Conservation (phyloP, 1,139 yeast genomes). For the Waltiozyma sp. region DNA sequence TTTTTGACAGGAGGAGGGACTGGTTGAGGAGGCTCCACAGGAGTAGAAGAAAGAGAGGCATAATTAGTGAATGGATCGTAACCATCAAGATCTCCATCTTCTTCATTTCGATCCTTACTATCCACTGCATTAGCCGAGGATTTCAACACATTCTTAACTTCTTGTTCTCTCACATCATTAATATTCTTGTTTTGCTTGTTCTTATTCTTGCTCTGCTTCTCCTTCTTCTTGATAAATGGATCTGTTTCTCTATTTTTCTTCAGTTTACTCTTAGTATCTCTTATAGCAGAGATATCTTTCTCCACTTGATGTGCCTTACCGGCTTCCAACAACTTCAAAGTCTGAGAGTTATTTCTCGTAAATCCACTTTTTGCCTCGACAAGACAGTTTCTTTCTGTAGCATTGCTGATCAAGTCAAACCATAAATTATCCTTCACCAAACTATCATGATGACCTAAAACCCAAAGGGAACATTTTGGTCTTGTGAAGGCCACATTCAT, state of each 20-base stretch:
- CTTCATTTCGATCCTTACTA: too few species aligned
- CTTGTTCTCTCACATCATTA: too few species aligned
- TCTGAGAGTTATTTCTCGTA: conserved; percentile 9
- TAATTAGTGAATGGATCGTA: too few species aligned
- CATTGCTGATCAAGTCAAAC: conserved; percentile 56
- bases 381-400: conserved; percentile 35
- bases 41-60: too few species aligned
- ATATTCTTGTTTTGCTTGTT: neutral
- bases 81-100: too few species aligned
- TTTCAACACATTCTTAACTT: too few species aligned
- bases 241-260: neutral
- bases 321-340: neutral
- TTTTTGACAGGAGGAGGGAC: too few species aligned
- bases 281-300: neutral
- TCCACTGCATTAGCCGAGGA: too few species aligned
- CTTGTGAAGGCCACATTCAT: conserved; percentile 95
- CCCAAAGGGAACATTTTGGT: conserved; percentile 88
- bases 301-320: neutral
- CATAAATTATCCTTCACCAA: conserved; percentile 56
- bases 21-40: too few species aligned
- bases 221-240: neutral
- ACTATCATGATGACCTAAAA: conserved; percentile 67
- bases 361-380: conserved; percentile 25
- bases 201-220: neutral
- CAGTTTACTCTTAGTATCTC: neutral